These are phyloP conservation scores for Coemansia sp. DNA, from an alignment of 371 early-diverging fungal genomes.

Conservation along the genomic window DNA sequence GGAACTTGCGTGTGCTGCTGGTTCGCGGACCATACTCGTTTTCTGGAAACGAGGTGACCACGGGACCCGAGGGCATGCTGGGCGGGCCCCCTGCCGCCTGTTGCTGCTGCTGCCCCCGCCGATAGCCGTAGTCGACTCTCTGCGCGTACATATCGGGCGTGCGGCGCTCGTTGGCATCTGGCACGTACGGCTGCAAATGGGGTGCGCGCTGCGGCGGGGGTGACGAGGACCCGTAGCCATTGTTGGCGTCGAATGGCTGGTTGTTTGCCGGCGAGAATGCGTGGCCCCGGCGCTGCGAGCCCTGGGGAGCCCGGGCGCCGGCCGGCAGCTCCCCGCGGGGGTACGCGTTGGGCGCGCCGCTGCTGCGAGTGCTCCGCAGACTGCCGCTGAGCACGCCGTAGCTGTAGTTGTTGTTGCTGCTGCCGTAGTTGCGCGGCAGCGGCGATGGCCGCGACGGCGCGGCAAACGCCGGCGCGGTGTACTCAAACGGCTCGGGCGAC, in stretches of 20 bases:
- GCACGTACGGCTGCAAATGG: conserved; percentile 40
- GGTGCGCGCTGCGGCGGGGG: conserved; percentile 10
- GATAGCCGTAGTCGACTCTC: conserved; percentile 3
- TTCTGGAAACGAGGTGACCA: conserved; percentile 15
- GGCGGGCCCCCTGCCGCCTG: not conserved
- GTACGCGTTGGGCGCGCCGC: conserved; percentile 8
- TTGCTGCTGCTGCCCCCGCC: conserved; percentile 10
- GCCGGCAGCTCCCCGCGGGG: conserved; percentile 2
- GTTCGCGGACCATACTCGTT: conserved; percentile 10
- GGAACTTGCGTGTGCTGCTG: conserved; percentile 15
- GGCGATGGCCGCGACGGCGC: conserved; percentile 9
- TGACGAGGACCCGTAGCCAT: conserved; percentile 7
- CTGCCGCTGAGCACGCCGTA: conserved; percentile 25
- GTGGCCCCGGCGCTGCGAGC: conserved; percentile 10
- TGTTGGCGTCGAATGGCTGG: not conserved
- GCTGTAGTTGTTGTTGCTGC: conserved; percentile 7
- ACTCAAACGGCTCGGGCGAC: conserved; percentile 13
- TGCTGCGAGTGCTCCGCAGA: conserved; percentile 41
- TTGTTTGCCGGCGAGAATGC: not conserved
- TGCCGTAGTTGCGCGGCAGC: conserved; percentile 6
- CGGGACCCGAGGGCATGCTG: conserved; percentile 3
- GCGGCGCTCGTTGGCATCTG: conserved; percentile 38
- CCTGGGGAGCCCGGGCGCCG: not conserved
- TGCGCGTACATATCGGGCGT: conserved; percentile 23
- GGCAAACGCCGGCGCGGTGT: conserved; percentile 4